Evolutionary conservation across 2,329 filamentous ascomycete species (phyloP).

Genomic region (Fusarium papillatum): DNA sequence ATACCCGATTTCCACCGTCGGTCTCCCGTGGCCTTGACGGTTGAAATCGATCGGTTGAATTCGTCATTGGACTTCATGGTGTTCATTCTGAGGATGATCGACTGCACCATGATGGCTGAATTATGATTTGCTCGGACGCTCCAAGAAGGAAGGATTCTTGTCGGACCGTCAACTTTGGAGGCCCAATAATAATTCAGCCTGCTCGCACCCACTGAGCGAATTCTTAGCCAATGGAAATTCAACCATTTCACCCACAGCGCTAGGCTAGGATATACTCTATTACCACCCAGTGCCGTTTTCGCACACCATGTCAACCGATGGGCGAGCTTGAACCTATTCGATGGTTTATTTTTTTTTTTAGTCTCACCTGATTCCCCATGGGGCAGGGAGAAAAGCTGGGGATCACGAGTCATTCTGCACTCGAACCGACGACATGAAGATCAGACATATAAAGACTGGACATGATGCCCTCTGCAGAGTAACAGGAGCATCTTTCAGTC

Average conservation of each 20-base stretch:
- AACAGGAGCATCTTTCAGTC: background rate
- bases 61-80: background rate
- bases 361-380: background rate
- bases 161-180: background rate
- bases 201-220: background rate
- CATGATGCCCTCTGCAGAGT: background rate
- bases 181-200: background rate
- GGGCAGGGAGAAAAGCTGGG: background rate
- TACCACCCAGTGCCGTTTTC: no score
- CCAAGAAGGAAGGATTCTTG: background rate
- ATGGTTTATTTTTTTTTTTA: background rate
- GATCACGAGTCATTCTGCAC: background rate
- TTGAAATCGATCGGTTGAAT: background rate
- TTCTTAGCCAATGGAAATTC: background rate
- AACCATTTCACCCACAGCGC: background rate
- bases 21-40: background rate
- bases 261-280: background rate
- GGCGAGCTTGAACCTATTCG: background rate
- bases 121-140: conserved; percentile 19
- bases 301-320: no score
- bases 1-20: background rate
- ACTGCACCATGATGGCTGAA: conserved; percentile 18
- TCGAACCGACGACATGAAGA: background rate
- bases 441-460: background rate
- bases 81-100: background rate